Conservation (phyloP, 2,329 filamentous ascomycete genomes). For the Colletotrichum eleusines region DNA sequence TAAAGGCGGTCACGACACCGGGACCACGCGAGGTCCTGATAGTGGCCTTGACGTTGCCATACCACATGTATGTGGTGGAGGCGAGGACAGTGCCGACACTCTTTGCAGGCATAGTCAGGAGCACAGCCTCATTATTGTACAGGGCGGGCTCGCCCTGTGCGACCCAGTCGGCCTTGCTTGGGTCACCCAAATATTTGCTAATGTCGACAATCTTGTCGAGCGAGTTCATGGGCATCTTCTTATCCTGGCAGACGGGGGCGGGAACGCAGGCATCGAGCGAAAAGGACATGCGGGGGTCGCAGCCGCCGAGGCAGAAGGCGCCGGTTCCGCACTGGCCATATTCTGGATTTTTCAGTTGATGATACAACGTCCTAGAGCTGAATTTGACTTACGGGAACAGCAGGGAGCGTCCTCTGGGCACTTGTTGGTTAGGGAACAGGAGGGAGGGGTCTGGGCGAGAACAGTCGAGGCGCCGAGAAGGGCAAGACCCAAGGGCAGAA, state of each 20-base stretch:
- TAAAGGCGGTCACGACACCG: conserved; percentile 98
- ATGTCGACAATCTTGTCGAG: conserved; percentile 79
- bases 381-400: conserved; percentile 77
- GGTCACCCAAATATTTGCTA: conserved; percentile 87
- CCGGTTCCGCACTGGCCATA: conserved; percentile 94
- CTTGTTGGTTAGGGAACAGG: conserved; percentile 64
- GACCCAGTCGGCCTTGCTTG: conserved; percentile 87
- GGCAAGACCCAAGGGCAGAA: conserved; percentile 53
- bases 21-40: conserved; percentile 86
- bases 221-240: conserved; percentile 78
- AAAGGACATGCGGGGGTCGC: conserved; percentile 88
- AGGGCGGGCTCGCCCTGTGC: conserved; percentile 80
- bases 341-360: conserved; percentile 63
- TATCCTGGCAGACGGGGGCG: conserved; percentile 82
- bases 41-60: conserved; percentile 88
- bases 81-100: conserved; percentile 90
- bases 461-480: conserved; percentile 55
- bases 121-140: conserved; percentile 74
- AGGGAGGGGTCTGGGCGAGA: conserved; percentile 50
- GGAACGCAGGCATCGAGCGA: conserved; percentile 87
- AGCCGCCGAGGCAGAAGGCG: conserved; percentile 95
- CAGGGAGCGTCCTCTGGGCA: conserved; percentile 82
- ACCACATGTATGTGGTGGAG: conserved; percentile 92
- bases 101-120: conserved; percentile 90
- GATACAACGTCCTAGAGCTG: not conserved